phyloP scores from a whole-genome alignment of 23 red algal genomes.

The Gracilaria domingensis region DNA sequence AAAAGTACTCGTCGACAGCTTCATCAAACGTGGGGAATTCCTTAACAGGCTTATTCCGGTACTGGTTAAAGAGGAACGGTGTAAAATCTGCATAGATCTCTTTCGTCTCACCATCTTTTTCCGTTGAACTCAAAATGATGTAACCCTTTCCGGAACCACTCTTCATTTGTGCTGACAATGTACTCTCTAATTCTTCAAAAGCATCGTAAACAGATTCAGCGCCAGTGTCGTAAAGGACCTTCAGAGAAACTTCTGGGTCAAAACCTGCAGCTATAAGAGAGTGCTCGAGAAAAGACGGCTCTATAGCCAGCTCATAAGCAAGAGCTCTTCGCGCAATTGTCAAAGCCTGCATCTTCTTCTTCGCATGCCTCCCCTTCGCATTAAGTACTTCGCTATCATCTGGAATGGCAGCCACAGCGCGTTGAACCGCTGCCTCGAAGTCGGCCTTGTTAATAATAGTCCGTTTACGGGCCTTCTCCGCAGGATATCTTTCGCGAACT shows the following conservation, averaged over 20 bases:
- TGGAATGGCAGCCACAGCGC: constrained; percentile 30
- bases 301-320: constrained; percentile 58
- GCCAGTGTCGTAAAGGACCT: constrained; percentile 18
- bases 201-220: constrained; percentile 26
- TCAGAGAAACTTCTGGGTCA: not conserved
- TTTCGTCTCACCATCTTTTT: not conserved
- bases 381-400: constrained; percentile 19
- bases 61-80: constrained; percentile 86
- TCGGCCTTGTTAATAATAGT: not conserved
- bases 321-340: constrained; percentile 64
- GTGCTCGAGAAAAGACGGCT: constrained; percentile 88
- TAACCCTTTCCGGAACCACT: constrained; percentile 43
- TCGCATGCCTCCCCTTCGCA: constrained; percentile 20
- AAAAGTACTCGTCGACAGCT: constrained; percentile 94
- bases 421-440: constrained; percentile 21
- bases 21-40: constrained; percentile 90
- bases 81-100: constrained; percentile 67
- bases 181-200: constrained; percentile 38
- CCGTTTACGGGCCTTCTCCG: constrained; percentile 41
- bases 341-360: constrained; percentile 23
- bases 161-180: constrained; percentile 18
- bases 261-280: constrained; percentile 71
- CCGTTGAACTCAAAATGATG: constrained; percentile 26
- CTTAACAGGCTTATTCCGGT: constrained; percentile 8
- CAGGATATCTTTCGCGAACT: constrained; percentile 55